phyloP scores from a whole-genome alignment of 371 early-diverging fungal genomes.

The Sporodiniella umbellata region DNA sequence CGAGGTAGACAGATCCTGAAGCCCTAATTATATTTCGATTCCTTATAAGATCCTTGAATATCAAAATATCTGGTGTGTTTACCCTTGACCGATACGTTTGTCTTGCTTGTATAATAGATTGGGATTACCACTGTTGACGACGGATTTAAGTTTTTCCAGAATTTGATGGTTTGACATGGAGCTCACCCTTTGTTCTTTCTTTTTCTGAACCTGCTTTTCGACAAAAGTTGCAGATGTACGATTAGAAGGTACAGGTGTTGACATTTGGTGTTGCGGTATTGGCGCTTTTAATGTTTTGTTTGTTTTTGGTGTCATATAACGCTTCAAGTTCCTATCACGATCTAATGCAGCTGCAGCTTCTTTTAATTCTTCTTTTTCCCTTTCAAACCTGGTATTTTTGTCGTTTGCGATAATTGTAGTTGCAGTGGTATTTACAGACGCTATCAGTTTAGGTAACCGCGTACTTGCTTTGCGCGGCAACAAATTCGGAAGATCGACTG shows the following conservation, averaged over 20 bases:
- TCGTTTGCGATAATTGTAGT: too few species aligned
- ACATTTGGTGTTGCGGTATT: conserved; percentile 24
- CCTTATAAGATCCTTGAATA: too few species aligned
- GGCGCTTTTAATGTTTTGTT: conserved; percentile 6
- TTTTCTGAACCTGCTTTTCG: conserved; percentile 4
- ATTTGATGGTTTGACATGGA: conserved; percentile 86
- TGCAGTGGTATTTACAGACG: background rate
- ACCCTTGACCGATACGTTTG: conserved; percentile 94
- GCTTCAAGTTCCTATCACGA: conserved; percentile 14
- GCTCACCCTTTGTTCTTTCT: conserved; percentile 63
- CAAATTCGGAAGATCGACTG: too few species aligned
- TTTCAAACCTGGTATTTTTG: conserved; percentile 15
- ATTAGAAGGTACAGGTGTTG: conserved; percentile 24
- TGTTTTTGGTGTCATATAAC: conserved; percentile 1
- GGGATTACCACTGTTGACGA: conserved; percentile 86
- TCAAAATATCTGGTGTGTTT: too few species aligned
- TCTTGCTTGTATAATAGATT: conserved; percentile 75
- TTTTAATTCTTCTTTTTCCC: conserved; percentile 25
- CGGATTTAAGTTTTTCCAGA: conserved; percentile 75
- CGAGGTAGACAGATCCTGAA: conserved; percentile 92
- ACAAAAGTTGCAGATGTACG: background rate
- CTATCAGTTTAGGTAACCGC: background rate
- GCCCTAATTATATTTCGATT: conserved; percentile 52
- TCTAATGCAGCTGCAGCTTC: conserved; percentile 20
- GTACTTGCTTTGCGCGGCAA: too few species aligned